Evolutionary conservation across 441 rosid species (phyloP).

Genomic region (Eutrema salsugineum): DNA sequence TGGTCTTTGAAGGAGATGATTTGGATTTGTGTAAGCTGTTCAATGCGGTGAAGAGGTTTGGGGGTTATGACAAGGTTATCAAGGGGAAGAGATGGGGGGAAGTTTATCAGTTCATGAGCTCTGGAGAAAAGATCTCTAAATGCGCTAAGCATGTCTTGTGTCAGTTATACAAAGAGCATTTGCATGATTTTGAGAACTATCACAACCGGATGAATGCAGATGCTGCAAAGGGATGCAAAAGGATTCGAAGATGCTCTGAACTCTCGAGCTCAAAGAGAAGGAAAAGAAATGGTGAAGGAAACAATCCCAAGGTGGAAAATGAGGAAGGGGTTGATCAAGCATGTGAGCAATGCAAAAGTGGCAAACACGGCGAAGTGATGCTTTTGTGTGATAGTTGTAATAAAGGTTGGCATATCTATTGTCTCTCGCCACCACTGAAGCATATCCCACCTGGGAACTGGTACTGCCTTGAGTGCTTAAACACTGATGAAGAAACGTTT

Average conservation of each 20-base stretch:
- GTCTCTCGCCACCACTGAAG: constrained; percentile 89
- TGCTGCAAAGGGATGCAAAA: constrained; percentile 50
- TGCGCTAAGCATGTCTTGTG: constrained; percentile 90
- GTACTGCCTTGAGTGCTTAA: constrained; percentile 96
- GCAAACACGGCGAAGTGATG: constrained; percentile 92
- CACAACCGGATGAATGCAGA: constrained; percentile 47
- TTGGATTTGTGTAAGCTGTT: constrained; percentile 89
- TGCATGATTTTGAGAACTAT: constrained; percentile 76
- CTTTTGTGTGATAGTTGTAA: constrained; percentile 97
- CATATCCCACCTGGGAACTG: constrained; percentile 90
- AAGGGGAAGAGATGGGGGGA: constrained; percentile 89
- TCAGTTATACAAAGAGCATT: constrained; percentile 77
- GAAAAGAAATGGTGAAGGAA: constrained; percentile 41
- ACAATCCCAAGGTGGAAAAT: constrained; percentile 39
- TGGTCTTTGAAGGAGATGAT: constrained; percentile 79
- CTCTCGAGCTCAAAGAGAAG: constrained; percentile 51
- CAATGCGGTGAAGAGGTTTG: constrained; percentile 89
- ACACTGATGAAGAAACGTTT: constrained; percentile 84
- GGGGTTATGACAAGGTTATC: constrained; percentile 75
- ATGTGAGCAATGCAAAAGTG: constrained; percentile 85
- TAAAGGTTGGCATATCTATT: constrained; percentile 94
- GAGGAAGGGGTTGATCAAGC: constrained; percentile 69
- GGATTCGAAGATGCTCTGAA: constrained; percentile 35
- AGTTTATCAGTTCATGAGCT: constrained; percentile 70
- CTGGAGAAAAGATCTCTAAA: constrained; percentile 64